These are phyloP conservation scores for Sindora glabra DNA, from an alignment of 306 rosid species.

Conservation along the genomic window DNA sequence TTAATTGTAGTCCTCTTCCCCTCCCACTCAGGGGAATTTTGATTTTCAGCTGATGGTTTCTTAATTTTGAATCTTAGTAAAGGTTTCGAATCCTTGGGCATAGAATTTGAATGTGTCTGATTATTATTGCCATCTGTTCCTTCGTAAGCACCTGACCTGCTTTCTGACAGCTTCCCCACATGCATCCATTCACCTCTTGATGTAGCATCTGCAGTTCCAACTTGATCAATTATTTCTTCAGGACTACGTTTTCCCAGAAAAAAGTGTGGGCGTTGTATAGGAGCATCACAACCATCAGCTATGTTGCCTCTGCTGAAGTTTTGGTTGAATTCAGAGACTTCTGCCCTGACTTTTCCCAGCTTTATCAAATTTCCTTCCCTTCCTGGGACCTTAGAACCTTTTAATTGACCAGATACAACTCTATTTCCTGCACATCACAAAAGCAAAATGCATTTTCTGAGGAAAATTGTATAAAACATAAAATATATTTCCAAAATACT, in stretches of 20 bases:
- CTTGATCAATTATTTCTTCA: constrained; percentile 34
- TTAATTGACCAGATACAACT: constrained; percentile 46
- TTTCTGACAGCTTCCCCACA: constrained; percentile 55
- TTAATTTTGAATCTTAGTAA: constrained; percentile 69
- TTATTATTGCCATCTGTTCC: constrained; percentile 38
- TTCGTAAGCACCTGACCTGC: constrained; percentile 32
- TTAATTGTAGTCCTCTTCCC: constrained; percentile 71
- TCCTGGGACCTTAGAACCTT: constrained; percentile 46
- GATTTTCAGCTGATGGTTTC: constrained; percentile 64
- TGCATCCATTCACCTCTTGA: constrained; percentile 37
- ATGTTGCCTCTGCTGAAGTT: constrained; percentile 36
- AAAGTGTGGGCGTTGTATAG: constrained; percentile 25
- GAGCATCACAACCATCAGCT: constrained; percentile 42
- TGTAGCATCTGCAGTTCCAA: constrained; percentile 21
- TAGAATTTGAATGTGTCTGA: constrained; percentile 41
- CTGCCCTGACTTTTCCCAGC: constrained; percentile 66
- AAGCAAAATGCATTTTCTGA: not conserved
- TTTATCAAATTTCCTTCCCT: constrained; percentile 68
- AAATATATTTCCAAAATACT: not conserved
- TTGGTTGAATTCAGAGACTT: constrained; percentile 32
- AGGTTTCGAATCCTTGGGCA: constrained; percentile 75
- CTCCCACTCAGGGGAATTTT: constrained; percentile 55
- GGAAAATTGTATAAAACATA: not conserved
- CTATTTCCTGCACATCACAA: constrained; percentile 39
- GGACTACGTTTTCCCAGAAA: constrained; percentile 30